Base-by-base conservation (phyloP, 2,329 filamentous ascomycete genomes). In the Drechmeria coniospora region DNA sequence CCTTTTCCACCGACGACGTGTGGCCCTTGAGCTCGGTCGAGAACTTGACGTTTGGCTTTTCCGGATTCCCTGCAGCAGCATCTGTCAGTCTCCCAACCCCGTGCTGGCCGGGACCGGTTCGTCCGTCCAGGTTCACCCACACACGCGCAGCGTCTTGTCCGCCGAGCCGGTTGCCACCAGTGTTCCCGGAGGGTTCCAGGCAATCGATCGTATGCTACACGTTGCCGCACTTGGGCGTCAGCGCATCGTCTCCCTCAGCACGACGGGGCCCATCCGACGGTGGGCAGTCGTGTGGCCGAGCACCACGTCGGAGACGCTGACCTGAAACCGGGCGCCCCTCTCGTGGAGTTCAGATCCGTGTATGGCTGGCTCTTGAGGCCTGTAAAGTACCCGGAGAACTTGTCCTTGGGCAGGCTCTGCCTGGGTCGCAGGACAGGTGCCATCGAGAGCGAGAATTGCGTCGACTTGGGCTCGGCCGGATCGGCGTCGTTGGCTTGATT, bases 161-260 rank as follows among this genome's bases (percentile, higher is more conserved):
- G 64, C 59, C 5, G 77, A 68, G 3, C 83, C 84, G 1, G 86
- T 92, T 1, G 87, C 87, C 34, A 95, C 74, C 33, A 90, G 62
- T 7, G 72, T 79, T 19, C 87, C 84, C 0, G 81, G 62, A 0
- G 86, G 81, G 38, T 87, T 93, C 87, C 87, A 95, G 21, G 80
- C 76, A 38, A 95, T 75, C 2, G 79, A 77, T 22, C 80, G 74
- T 31, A 92, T 64, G 36, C 77, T 83, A 37, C 29, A 11, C 5
- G 6, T 21, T n/a, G n/a, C 11, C 17, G 16, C 13, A 14, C 3
- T 16, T 5, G 19, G 12, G 10, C 5, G 16, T 30, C 20, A 30
- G 24, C n/a, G n/a, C n/a, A n/a, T 11, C 9, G 4, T 14, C 11
- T 4, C 12, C 5, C 20, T 13, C 4, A 18, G 3, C 4, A 21